phyloP scores from a whole-genome alignment of 805 yeast genomes.

The Kuraishia ogatae region DNA sequence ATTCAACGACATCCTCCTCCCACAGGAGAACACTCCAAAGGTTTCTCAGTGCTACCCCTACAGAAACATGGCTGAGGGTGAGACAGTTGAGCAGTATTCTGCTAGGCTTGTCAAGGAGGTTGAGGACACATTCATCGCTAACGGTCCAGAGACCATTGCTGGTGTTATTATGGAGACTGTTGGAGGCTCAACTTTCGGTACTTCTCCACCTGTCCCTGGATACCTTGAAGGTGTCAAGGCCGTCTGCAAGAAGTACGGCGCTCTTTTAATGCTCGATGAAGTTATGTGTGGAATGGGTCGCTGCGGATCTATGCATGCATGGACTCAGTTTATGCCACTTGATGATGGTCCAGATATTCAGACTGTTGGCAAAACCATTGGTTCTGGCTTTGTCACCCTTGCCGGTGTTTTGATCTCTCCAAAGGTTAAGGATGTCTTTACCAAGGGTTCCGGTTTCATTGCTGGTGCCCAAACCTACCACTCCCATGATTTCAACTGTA shows the following conservation, averaged over 20 bases:
- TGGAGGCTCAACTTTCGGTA: conserved; percentile 38
- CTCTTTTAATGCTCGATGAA: conserved; percentile 42
- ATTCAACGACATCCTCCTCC: conserved; percentile 20
- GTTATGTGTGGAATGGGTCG: conserved; percentile 54
- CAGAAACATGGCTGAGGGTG: conserved; percentile 20
- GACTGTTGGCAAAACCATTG: conserved; percentile 40
- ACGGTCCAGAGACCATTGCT: conserved; percentile 34
- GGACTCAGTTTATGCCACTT: conserved; percentile 31
- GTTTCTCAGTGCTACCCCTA: conserved; percentile 25
- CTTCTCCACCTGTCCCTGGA: conserved; percentile 35
- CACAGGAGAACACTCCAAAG: conserved; percentile 18
- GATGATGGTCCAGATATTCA: conserved; percentile 39
- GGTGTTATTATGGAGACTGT: conserved; percentile 37
- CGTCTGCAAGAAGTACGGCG: conserved; percentile 43
- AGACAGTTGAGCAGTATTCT: conserved; percentile 31
- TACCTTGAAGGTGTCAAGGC: conserved; percentile 37
- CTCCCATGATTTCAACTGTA: conserved; percentile 36
- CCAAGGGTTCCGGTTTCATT: conserved; percentile 30
- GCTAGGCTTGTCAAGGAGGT: conserved; percentile 28
- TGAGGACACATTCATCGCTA: conserved; percentile 30
- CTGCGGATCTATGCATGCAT: conserved; percentile 37
- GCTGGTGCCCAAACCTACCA: conserved; percentile 45
- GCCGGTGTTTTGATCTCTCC: conserved; percentile 37
- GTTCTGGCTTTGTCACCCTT: conserved; percentile 40
- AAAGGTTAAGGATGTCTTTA: conserved; percentile 27